Conservation (phyloP, 345 rosid species). For the Arabis alpina region DNA sequence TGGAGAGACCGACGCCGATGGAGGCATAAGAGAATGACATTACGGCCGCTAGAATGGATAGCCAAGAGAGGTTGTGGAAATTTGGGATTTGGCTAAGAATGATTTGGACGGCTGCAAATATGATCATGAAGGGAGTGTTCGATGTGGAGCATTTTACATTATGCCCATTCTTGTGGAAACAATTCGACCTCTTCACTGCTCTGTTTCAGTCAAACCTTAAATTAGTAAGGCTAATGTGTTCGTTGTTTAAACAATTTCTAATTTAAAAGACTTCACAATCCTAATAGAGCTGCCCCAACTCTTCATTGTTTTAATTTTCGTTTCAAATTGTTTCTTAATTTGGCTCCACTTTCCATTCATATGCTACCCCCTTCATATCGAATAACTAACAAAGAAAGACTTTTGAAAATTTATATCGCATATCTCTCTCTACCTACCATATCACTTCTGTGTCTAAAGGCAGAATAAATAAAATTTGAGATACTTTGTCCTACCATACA, state of each 20-base stretch:
- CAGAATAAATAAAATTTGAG: neutral
- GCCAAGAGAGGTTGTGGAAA: constrained; percentile 89
- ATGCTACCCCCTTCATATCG: neutral
- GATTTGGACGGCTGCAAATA: constrained; percentile 71
- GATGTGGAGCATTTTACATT: constrained; percentile 56
- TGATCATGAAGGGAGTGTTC: constrained; percentile 64
- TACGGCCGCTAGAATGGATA: constrained; percentile 77
- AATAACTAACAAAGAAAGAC: neutral
- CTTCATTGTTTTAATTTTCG: neutral
- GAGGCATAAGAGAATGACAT: constrained; percentile 86
- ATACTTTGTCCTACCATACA: neutral
- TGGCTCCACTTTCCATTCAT: neutral
- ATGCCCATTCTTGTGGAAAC: constrained; percentile 78
- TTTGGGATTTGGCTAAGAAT: constrained; percentile 83
- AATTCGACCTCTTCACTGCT: constrained; percentile 76
- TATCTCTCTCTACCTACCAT: neutral
- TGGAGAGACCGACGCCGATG: constrained; percentile 78
- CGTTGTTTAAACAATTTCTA: neutral
- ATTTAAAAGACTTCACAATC: neutral
- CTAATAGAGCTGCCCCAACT: neutral
- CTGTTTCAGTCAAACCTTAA: constrained; percentile 43
- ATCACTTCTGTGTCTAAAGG: neutral
- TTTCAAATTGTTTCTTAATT: constrained; percentile 9
- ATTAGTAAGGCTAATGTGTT: neutral
- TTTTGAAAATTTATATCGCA: neutral